These are phyloP conservation scores for Diaporthe eres DNA, from an alignment of 2,329 filamentous ascomycete species.

Conservation along the genomic window DNA sequence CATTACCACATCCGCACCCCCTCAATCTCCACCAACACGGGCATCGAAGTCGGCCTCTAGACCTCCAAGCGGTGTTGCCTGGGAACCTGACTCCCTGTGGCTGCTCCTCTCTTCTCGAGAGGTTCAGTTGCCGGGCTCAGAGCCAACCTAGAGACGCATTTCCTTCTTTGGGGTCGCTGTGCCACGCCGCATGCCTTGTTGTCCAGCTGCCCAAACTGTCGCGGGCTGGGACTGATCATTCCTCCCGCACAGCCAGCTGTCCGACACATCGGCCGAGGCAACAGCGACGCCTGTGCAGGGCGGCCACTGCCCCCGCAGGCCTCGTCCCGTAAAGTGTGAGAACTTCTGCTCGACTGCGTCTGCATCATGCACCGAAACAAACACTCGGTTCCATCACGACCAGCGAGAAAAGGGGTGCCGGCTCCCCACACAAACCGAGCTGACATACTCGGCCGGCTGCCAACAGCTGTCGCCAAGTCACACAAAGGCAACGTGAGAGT, in stretches of 20 bases:
- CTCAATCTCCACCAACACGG: not conserved
- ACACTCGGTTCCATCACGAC: not conserved
- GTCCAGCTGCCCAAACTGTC: constrained; percentile 19
- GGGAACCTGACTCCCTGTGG: constrained; percentile 35
- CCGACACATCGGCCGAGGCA: not conserved
- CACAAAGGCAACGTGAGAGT: constrained; percentile 24
- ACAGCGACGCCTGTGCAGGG: not conserved
- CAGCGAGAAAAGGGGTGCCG: constrained; percentile 25
- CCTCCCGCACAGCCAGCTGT: constrained; percentile 22
- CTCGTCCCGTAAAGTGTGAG: constrained; percentile 15
- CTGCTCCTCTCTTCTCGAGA: not conserved
- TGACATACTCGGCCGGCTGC: not conserved
- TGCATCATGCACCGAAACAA: not conserved
- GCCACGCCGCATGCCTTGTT: not conserved
- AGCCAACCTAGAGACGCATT: constrained; percentile 37
- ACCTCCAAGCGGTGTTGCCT: constrained; percentile 40
- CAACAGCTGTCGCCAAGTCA: not conserved
- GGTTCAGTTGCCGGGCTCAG: constrained; percentile 17
- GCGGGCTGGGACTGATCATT: not conserved
- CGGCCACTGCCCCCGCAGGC: constrained; percentile 23
- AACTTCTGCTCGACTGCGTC: constrained; percentile 20
- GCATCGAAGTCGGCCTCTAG: constrained; percentile 39
- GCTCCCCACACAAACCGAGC: constrained; percentile 20
- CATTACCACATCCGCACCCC: not conserved
- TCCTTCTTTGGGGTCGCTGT: not conserved